These are phyloP conservation scores for Pseudocercospora vitis DNA, from an alignment of 2,329 filamentous ascomycete genomes.

Conservation along the genomic window DNA sequence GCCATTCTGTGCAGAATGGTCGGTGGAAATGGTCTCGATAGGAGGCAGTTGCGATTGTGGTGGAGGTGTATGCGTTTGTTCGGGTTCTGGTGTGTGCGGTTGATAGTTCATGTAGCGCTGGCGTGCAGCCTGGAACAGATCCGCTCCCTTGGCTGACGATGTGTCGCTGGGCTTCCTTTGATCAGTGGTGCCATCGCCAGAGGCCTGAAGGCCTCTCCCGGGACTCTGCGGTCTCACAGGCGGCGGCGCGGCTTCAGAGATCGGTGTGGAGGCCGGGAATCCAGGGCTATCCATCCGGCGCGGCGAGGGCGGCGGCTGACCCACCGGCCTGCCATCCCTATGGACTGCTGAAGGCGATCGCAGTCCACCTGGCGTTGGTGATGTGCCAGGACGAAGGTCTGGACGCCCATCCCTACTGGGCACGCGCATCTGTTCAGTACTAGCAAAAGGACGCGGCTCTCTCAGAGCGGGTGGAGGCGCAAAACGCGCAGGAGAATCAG, in stretches of 20 bases:
- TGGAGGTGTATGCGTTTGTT: slow-evolving; percentile 12
- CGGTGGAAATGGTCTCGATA: slow-evolving; percentile 21
- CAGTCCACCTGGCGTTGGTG: slow-evolving; percentile 24
- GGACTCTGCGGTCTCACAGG: slow-evolving; percentile 27
- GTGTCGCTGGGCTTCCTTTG: slow-evolving; percentile 21
- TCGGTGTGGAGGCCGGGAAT: neutral
- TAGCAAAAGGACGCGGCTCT: slow-evolving; percentile 33
- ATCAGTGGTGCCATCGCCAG: slow-evolving; percentile 22
- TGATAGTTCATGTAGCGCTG: slow-evolving; percentile 30
- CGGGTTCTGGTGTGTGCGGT: slow-evolving; percentile 10
- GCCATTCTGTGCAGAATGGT: slow-evolving; percentile 19
- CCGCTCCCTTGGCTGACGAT: slow-evolving; percentile 21
- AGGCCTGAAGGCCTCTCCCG: slow-evolving; percentile 21
- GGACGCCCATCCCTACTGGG: slow-evolving; percentile 31
- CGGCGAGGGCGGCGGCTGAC: slow-evolving; percentile 2
- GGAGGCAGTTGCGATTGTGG: slow-evolving; percentile 21
- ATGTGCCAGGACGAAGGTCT: slow-evolving; percentile 31
- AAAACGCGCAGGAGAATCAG: slow-evolving; percentile 26
- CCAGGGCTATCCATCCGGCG: neutral
- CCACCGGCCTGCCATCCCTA: neutral
- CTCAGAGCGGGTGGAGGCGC: slow-evolving; percentile 8
- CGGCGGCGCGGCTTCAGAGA: slow-evolving; percentile 9
- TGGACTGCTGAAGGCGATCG: slow-evolving; percentile 1
- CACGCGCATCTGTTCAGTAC: slow-evolving; percentile 39
- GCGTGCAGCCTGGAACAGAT: slow-evolving; percentile 30